phyloP scores from a whole-genome alignment of 1,284 basidiomycete genomes.

The Microbotryum saponariae region DNA sequence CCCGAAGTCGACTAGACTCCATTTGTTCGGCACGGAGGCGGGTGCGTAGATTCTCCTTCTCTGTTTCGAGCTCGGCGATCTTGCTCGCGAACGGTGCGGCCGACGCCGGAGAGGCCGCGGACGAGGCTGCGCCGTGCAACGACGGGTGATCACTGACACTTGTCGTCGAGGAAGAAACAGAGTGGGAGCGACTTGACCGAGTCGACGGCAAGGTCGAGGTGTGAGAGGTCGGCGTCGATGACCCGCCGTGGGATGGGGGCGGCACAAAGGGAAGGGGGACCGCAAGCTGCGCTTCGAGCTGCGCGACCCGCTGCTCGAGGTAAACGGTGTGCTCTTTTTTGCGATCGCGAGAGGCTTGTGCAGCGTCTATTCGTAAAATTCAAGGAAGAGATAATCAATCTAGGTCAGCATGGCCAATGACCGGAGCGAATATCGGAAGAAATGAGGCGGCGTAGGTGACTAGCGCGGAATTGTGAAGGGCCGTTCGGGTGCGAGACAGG shows the following conservation, averaged over 20 bases:
- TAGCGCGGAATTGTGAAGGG: too few relatives aligned
- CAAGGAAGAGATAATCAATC: neutral
- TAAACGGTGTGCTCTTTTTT: slow-evolving; percentile 27
- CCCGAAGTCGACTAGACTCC: slow-evolving; percentile 13
- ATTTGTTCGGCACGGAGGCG: slow-evolving; percentile 21
- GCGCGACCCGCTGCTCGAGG: slow-evolving; percentile 19
- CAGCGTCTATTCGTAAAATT: slow-evolving; percentile 17
- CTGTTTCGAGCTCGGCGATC: slow-evolving; percentile 25
- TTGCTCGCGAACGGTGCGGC: too few relatives aligned
- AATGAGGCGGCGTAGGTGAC: too few relatives aligned
- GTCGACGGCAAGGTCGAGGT: neutral
- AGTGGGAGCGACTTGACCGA: neutral
- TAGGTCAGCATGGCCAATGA: too few relatives aligned
- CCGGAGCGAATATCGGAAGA: too few relatives aligned
- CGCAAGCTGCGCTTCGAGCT: slow-evolving; percentile 21
- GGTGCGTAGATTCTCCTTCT: slow-evolving; percentile 22
- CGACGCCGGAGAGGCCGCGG: too few relatives aligned
- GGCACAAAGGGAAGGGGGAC: neutral
- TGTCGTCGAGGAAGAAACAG: neutral
- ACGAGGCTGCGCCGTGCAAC: neutral
- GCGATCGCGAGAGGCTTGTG: slow-evolving; percentile 30
- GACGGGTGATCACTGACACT: neutral
- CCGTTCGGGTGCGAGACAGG: too few relatives aligned
- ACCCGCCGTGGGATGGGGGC: too few relatives aligned
- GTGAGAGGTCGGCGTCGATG: too few relatives aligned